Evolutionary conservation across 176 grass and related monocot species (phyloP), one percentile per base, ranked within the genome.

Genomic region (Pontederia crassipes): DNA sequence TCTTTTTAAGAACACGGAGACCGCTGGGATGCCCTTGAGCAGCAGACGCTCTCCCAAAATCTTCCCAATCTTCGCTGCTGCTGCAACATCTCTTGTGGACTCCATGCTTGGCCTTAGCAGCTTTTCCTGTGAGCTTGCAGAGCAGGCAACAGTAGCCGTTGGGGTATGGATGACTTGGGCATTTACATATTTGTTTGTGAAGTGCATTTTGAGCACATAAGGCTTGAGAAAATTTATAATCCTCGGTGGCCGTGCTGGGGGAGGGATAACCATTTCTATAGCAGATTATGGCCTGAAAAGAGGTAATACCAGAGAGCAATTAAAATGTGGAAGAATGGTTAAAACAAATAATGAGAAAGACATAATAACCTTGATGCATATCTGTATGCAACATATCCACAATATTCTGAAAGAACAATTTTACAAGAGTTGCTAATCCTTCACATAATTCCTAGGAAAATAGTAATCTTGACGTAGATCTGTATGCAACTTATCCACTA

Each of bases 71-170:
- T 86, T 86, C 0, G 71, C 68, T 5, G 86, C 90, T 4, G 85
- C 86, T 7, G 86, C 77, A 1, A 95, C 86, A 16, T 95, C 82
- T 0, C 59, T 79, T 2, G 90, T 95, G 0, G 76, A 83, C 51
- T 95, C 86, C 90, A 89, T 57, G 64, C 53, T 72, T 0, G 77
- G 85, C 57, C 67, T 88, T 45, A 89, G 48, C 11, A 89, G 54
- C 71, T 86, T 95, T 66, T 95, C 90, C 71, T 95, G 73, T 0
- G 85, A 89, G 68, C 85, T 89, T n/a, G 82, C 90, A 2, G 77
- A 89, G 17, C 61, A 79, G 3, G 85, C 82, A 4, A 83, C 71
- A 0, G 82, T 81, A 17, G 85, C 73, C 10, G 82, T 95, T 62
- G 85, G 89, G 2, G 63, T 76, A 49, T 89, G 89, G 45, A 95